These are phyloP conservation scores for Corymbia citriodora DNA, from an alignment of 441 rosid genomes.

Conservation along the genomic window DNA sequence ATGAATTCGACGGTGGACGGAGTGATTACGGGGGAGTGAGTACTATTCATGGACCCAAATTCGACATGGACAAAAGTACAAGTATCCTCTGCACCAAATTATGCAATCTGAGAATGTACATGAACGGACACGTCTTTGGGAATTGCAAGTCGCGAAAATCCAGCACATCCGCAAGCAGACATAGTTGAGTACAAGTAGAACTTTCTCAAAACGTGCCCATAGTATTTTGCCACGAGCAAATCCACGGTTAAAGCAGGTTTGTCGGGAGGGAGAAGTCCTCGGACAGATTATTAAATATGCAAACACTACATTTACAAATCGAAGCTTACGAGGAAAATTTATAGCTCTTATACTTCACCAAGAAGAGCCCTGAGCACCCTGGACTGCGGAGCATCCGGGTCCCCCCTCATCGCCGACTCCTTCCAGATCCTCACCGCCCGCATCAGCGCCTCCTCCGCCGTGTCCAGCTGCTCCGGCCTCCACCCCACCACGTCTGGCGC, in stretches of 20 bases:
- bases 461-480: conserved; percentile 72
- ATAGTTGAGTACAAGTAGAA: background rate
- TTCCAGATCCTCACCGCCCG: conserved; percentile 52
- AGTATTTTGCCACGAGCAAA: background rate
- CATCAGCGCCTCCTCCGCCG: conserved; percentile 67
- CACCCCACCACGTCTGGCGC: conserved; percentile 38
- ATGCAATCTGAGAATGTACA: background rate
- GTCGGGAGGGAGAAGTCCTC: background rate
- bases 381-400: conserved; percentile 66
- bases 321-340: background rate
- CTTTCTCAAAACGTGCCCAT: background rate
- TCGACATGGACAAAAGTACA: background rate
- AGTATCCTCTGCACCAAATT: background rate
- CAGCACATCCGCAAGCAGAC: background rate
- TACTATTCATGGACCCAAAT: no score
- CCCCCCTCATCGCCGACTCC: conserved; percentile 67
- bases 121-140: background rate
- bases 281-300: background rate
- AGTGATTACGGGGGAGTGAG: no score
- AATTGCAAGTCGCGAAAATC: background rate
- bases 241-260: background rate
- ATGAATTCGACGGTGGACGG: no score
- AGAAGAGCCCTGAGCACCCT: conserved; percentile 62
- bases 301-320: background rate
- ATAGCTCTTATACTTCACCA: conserved; percentile 26